Percentiles rank a stretch among this genome's conserved stretches.
These are phyloP conservation scores for Apiosordaria backusii DNA, from an alignment of 495 filamentous ascomycete species.

Conservation along the genomic window DNA sequence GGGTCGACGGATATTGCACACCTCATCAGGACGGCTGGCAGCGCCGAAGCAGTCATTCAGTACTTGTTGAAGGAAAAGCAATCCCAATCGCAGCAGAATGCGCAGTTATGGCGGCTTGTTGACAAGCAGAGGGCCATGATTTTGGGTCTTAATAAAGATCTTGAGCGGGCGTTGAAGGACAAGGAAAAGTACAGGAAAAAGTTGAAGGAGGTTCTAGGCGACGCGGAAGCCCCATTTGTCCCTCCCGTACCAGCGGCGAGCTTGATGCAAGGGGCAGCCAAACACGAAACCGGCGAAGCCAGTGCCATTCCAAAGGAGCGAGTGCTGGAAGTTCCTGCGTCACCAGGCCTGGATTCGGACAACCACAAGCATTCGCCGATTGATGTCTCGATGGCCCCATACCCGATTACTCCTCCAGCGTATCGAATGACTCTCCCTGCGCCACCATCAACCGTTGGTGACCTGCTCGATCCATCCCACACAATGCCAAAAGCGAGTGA, in stretches of 20 bases:
- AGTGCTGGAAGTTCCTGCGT: conserved; percentile 36
- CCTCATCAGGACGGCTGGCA: conserved; percentile 78
- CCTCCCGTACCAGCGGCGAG: conserved; percentile 18
- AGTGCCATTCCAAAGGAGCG: conserved; percentile 30
- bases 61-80: conserved; percentile 90
- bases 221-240: conserved; percentile 25
- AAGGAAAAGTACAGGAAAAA: conserved; percentile 93
- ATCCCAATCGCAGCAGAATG: conserved; percentile 79
- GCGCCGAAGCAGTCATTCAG: conserved; percentile 82
- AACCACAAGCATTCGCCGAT: conserved; percentile 48
- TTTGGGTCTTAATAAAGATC: conserved; percentile 87
- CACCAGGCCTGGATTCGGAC: conserved; percentile 43
- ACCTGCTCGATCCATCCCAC: conserved; percentile 48
- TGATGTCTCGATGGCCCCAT: conserved; percentile 51
- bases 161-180: conserved; percentile 87
- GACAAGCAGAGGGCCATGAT: conserved; percentile 96
- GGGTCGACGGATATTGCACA: conserved; percentile 63
- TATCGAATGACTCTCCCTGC: conserved; percentile 31
- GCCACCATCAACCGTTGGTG: conserved; percentile 34
- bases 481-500: conserved; percentile 53
- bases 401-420: conserved; percentile 54
- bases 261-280: conserved; percentile 6
- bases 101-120: conserved; percentile 90
- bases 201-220: conserved; percentile 65
- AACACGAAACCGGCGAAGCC: conserved; percentile 9